Conservation (phyloP, 495 filamentous ascomycete genomes). For the Aspergillus mulundensis region DNA sequence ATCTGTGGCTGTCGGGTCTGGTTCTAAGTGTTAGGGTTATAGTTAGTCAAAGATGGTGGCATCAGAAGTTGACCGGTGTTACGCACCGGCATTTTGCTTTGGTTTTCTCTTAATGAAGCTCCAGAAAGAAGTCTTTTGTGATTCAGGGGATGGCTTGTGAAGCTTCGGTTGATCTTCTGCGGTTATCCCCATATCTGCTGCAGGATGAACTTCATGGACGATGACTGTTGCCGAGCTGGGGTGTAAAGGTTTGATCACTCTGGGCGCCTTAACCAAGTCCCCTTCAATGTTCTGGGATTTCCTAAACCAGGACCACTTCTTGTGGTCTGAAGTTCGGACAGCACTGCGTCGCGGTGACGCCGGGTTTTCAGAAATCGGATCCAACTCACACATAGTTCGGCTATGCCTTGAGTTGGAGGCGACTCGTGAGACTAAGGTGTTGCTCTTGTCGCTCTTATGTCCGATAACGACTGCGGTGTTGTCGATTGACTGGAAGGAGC, state of each 20-base stretch:
- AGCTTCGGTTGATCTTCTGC: slow-evolving; percentile 13
- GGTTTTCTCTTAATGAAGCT: slow-evolving; percentile 32
- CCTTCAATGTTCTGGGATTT: slow-evolving; percentile 45
- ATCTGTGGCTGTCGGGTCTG: slow-evolving; percentile 3
- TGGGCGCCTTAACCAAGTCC: slow-evolving; percentile 15
- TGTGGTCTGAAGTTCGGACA: slow-evolving; percentile 30
- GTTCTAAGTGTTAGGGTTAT: slow-evolving; percentile 8
- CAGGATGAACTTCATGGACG: slow-evolving; percentile 18
- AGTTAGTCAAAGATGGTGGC: background rate
- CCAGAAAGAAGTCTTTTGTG: slow-evolving; percentile 22
- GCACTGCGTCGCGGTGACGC: slow-evolving; percentile 26
- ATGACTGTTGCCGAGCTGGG: slow-evolving; percentile 27
- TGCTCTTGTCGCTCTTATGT: background rate
- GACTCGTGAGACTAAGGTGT: background rate
- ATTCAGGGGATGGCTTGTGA: slow-evolving; percentile 1
- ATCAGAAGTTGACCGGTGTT: background rate
- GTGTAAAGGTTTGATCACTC: slow-evolving; percentile 18
- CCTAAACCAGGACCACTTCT: slow-evolving; percentile 66
- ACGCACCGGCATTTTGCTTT: slow-evolving; percentile 29
- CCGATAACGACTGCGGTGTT: slow-evolving; percentile 18
- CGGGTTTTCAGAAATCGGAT: slow-evolving; percentile 31
- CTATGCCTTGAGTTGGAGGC: slow-evolving; percentile 18
- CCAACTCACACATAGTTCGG: slow-evolving; percentile 21
- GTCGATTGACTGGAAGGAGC: slow-evolving; percentile 36
- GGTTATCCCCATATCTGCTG: background rate